Conservation (phyloP, 495 filamentous ascomycete species). For the Lasiosphaeriaceae sp. region DNA sequence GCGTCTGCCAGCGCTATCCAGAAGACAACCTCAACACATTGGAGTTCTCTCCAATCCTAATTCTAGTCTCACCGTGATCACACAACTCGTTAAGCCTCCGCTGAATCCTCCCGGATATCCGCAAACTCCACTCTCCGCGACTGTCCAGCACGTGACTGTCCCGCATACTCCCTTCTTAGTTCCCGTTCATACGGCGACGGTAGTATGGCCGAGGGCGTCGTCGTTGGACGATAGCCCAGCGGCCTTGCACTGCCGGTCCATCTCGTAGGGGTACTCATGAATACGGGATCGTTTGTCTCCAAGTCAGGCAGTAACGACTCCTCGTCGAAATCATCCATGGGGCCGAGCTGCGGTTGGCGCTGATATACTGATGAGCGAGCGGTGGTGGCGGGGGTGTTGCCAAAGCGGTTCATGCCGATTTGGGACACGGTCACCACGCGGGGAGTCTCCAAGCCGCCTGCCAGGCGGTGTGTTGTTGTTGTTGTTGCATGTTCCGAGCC, state of each 20-base stretch:
- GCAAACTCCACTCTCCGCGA: conserved; percentile 23
- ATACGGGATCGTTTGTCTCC: conserved; percentile 19
- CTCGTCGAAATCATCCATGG: conserved; percentile 28
- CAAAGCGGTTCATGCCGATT: not conserved
- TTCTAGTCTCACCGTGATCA: no score
- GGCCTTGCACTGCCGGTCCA: conserved; percentile 18
- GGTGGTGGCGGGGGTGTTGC: no score
- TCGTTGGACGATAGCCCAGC: conserved; percentile 19
- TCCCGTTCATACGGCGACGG: conserved; percentile 27
- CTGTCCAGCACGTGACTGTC: not conserved
- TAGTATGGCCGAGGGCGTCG: conserved; percentile 28
- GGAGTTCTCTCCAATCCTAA: no score
- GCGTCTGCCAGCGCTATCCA: no score
- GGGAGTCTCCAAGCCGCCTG: no score
- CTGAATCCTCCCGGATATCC: conserved; percentile 25
- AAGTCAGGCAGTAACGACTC: conserved; percentile 10
- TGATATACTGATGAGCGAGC: not conserved
- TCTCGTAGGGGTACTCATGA: conserved; percentile 31
- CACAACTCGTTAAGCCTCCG: conserved; percentile 10
- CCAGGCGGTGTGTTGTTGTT: not conserved
- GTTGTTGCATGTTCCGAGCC: not conserved
- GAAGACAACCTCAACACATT: no score
- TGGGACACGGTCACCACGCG: not conserved
- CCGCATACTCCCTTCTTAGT: conserved; percentile 19
- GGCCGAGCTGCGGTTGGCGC: conserved; percentile 5